phyloP scores from a whole-genome alignment of 192 early-diverging fungal genomes.

The Chytriomyces sp. region DNA sequence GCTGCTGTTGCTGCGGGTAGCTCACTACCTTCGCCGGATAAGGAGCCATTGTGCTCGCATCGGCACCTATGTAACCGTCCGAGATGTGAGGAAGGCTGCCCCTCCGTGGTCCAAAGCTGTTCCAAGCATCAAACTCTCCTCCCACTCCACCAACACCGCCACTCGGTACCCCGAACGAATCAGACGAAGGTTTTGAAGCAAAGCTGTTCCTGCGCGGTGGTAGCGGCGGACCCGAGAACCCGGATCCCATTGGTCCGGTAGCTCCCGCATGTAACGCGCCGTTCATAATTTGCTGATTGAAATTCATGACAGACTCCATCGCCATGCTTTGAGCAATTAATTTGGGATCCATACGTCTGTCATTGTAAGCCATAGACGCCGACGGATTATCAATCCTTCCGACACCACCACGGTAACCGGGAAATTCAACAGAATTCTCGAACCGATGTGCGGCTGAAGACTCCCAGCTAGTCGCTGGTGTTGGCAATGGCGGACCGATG shows the following conservation, averaged over 20 bases:
- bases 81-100: not conserved
- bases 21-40: not conserved
- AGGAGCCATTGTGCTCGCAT: not conserved
- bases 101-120: not conserved
- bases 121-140: not conserved
- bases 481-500: not conserved
- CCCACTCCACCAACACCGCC: not conserved
- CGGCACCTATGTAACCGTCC: not conserved
- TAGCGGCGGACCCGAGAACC: not conserved
- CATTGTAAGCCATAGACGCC: not conserved
- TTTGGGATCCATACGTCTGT: not conserved
- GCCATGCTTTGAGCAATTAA: not conserved
- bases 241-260: not conserved
- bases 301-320: slow-evolving; percentile 22
- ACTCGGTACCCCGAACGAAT: not conserved
- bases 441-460: not conserved
- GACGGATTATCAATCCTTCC: not conserved
- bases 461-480: not conserved
- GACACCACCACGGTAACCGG: not conserved
- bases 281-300: slow-evolving; percentile 28
- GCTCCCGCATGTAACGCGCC: no score
- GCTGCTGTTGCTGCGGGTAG: not conserved
- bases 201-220: not conserved
- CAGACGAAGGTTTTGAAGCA: not conserved
- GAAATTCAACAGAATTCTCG: not conserved